These are phyloP conservation scores for Fennellomyces sp. DNA, from an alignment of 371 early-diverging fungal genomes.

Conservation along the genomic window DNA sequence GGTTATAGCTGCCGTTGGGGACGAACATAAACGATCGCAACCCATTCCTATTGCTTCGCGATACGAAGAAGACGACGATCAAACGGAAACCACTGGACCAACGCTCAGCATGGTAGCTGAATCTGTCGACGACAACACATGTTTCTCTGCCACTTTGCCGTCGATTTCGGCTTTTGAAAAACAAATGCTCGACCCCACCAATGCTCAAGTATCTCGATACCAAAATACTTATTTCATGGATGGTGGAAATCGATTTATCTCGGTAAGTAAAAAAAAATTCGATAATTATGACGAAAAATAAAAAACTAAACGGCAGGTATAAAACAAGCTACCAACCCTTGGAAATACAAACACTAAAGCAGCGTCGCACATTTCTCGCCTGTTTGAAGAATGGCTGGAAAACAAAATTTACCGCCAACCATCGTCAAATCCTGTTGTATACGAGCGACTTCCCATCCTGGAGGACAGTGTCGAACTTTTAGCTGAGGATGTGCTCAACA, in stretches of 20 bases:
- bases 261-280: conserved; percentile 1
- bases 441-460: conserved; percentile 21
- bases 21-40: not conserved
- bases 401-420: conserved; percentile 21
- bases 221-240: conserved; percentile 40
- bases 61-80: conserved; percentile 32
- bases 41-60: conserved; percentile 9
- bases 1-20: not conserved
- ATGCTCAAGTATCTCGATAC: conserved; percentile 11
- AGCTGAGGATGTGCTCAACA: conserved; percentile 32
- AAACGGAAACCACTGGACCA: conserved; percentile 19
- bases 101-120: conserved; percentile 13
- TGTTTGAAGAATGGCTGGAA: conserved; percentile 40
- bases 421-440: conserved; percentile 2
- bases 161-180: conserved; percentile 1
- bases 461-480: conserved; percentile 31
- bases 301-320: conserved; percentile 6
- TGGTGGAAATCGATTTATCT: conserved; percentile 34
- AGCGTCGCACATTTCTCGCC: conserved; percentile 26
- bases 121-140: not conserved
- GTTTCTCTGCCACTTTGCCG: not conserved
- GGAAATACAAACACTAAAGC: conserved; percentile 24
- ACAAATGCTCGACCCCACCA: conserved; percentile 3
- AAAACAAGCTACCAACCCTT: conserved; percentile 32
- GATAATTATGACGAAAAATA: not conserved